Base-by-base conservation (phyloP, 2,329 filamentous ascomycete genomes). In the Hypoxylon sp. region DNA sequence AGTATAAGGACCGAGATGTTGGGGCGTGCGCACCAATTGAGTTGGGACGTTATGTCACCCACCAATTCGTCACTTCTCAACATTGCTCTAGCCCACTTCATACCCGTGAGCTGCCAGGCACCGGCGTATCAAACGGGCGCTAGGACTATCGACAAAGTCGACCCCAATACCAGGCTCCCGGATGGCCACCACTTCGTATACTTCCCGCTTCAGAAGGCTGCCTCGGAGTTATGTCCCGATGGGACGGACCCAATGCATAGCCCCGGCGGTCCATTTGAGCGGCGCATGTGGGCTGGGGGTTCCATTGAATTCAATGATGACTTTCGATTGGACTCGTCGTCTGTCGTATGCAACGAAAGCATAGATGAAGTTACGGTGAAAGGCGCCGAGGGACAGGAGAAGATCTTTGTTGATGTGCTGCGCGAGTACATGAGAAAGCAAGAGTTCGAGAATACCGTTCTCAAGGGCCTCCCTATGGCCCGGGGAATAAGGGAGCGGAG, bases 221-320 rank as follows among this genome's bases (percentile, higher is more conserved):
- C 88, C 13, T 87, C 86, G 6, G 73, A 83, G 35, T 87, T 98
- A 47, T 86, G 93, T 17, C 83, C 89, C 1, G 96, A 99, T 81
- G 95, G 96, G 63, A 97, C 94, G 0, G 95, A 98, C 78, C 83
- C 88, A 3, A 84, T 91, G 58, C 93, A 97, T 76, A 90, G 85
- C 24, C 95, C 95, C 0, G 93, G 91, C 1, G 77, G 78, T 3
- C 89, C 90, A 0, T 97, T 92, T 77, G 85, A 85, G 55, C 87
- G 92, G 21, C 89, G 96, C 17, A 89, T 99, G 82, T 99, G 96
- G 96, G 93, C 93, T 13, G 94, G 94, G 32, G 96, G 95, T 0
- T 85, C 86, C 44, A 80, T 98, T 7, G 77, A 76, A 1, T 92
- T 92, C 72, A 79, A 80, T 17, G 65, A 32, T 5, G 74, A 74